These are phyloP conservation scores for Ulvella scutata DNA, from an alignment of 139 green algal species.

Conservation along the genomic window DNA sequence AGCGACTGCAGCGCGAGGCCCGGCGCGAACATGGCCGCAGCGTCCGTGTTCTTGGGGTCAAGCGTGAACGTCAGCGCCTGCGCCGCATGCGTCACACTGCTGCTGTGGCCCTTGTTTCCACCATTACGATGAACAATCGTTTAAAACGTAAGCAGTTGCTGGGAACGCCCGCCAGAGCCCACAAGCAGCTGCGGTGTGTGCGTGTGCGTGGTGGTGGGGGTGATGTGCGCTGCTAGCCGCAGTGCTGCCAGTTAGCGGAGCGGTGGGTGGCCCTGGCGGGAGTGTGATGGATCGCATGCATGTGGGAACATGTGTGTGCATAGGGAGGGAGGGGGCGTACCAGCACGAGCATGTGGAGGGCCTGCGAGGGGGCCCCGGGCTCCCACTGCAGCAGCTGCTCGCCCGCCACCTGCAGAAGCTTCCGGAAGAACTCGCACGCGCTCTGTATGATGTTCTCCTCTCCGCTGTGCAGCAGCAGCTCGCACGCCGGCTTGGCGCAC, in stretches of 20 bases:
- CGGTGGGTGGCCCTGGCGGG: background rate
- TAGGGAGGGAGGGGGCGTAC: background rate
- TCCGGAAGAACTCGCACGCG: background rate
- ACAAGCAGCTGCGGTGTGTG: background rate
- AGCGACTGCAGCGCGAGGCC: background rate
- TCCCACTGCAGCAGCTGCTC: background rate
- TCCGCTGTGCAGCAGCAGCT: background rate
- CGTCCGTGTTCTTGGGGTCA: background rate
- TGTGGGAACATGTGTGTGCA: background rate
- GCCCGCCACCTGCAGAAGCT: background rate
- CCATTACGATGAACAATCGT: too few relatives aligned
- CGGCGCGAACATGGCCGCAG: background rate
- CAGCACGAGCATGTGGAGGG: background rate
- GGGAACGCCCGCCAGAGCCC: too few relatives aligned
- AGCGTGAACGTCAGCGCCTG: background rate
- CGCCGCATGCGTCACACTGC: background rate
- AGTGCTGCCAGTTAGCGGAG: background rate
- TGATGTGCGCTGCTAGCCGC: background rate
- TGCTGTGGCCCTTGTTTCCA: too few relatives aligned
- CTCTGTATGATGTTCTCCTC: conserved; percentile 3
- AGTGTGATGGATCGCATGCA: background rate
- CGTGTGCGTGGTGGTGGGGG: background rate
- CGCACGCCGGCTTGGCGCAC: background rate
- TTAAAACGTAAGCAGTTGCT: too few relatives aligned
- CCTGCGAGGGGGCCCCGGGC: background rate